Base-by-base conservation (phyloP, 768 basidiomycete species). In the Tulasnella sp. region DNA sequence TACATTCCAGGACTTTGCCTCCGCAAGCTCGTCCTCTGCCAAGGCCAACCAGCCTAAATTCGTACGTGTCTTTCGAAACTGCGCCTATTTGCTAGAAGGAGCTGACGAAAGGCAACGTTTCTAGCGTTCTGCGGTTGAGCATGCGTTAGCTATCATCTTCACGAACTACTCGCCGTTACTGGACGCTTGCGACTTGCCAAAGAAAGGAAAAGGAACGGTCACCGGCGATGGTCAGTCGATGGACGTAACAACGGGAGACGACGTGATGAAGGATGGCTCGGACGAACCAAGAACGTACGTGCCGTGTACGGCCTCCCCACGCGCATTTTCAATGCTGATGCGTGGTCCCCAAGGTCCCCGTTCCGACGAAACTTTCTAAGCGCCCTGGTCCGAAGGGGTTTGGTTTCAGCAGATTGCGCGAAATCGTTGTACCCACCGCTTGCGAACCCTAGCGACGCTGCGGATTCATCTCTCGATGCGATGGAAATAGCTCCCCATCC, bases 321-420 rank as follows among this genome's bases (percentile, higher is more conserved):
- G 24, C 52, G 39, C 5, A 56, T 56, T n/a, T 36, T 16, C 6
- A 34, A 68, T 68, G 62, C 62, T 68, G 10, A 68, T 27, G 31
- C 16, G 7, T 14, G 14, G 14, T 36, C 31, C 16, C 18, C 31
- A 27, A 68, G 44, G 9, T 75, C 75, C 21, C 44, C 44, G 21
- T 79, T 73, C 71, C 78, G 78, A n/a, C 78, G 73, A 44, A 48
- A 73, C 39, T 68, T 79, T 31, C 71, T 79, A 18, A 12, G 36
- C 4, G 34, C 78, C 1, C 71, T 79, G 40, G n/a, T 74, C 27
- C 71, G 52, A 24, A 34, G 56, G 18, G 40, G 34, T 19, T 71
- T 79, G 39, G 48, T 79, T 2, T 44, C 71, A 19, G 6, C 36
- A 16, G 40, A 72, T 21, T 74, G n/a, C 19, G 78, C 78, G 42